Base-by-base conservation (phyloP, 441 rosid genomes). In the Biscutella laevigata region DNA sequence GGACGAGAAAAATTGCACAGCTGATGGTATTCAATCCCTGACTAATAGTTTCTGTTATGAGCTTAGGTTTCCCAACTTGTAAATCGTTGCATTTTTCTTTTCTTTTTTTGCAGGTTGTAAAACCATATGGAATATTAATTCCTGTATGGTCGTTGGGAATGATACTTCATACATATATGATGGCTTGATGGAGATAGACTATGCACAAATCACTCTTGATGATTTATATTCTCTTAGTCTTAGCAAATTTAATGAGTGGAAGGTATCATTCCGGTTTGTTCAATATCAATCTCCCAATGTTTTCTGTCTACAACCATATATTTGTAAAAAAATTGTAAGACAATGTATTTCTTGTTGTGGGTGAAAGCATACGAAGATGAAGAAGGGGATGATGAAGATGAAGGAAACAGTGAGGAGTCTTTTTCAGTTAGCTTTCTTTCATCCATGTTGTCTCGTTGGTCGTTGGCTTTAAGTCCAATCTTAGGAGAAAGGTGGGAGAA, bases 1-100 rank as follows among this genome's bases (percentile, higher is more conserved):
- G 99, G 99, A 94, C 32, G 97, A 94, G 74, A 94, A 94, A 74
- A 94, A 83, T 68, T 94, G 89, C 57, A 94, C 99, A 6, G 89
- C 97, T 0, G 99, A 94, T 53, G 97, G 96, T 43, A 89, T 94
- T 53, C 99, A 94, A 54, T 94, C 99, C 14, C 61, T 89, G 60
- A 94, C 99, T 3, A 94, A 94, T 75, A 94, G 86, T 64, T 95
- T 94, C 16, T 94, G 99, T 53, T 94, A 94, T 64, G 25, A 67
- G 5, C n/a, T 21, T 53, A 52, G 5, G 20, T 58, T 57, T n/a
- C n/a, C 25, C 44, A 57, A 33, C 16, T 16, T 58, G 28, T 39
- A 7, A 45, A 9, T 22, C 2, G 10, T 12, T 51, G 33, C 39
- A 20, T 38, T 6, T 54, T n/a, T n/a, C n/a, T n/a, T n/a, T n/a